These are phyloP conservation scores for Fusarium robinianum DNA, from an alignment of 2,329 filamentous ascomycete genomes.

Conservation along the genomic window DNA sequence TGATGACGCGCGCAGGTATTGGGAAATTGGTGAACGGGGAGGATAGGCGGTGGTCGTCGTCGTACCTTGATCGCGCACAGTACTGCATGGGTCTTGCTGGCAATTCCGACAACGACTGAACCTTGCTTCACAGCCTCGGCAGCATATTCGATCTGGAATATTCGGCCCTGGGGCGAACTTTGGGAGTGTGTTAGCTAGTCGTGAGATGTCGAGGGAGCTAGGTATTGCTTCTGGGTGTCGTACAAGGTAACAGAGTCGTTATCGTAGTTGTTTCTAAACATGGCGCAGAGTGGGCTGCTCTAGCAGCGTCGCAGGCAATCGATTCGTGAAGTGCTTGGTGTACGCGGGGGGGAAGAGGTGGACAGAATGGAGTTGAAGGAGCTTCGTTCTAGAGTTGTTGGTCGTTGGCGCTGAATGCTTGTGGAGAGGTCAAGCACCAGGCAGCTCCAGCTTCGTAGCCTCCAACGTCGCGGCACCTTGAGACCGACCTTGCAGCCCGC, in stretches of 20 bases:
- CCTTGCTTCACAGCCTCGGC: slow-evolving; percentile 99
- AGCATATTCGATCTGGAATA: slow-evolving; percentile 99
- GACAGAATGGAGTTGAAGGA: slow-evolving; percentile 21
- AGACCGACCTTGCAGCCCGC: no score
- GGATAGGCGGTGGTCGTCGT: slow-evolving; percentile 12
- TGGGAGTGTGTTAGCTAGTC: slow-evolving; percentile 23
- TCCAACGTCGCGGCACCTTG: no score
- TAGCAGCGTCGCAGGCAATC: slow-evolving; percentile 26
- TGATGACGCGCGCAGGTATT: slow-evolving; percentile 9
- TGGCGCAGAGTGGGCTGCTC: slow-evolving; percentile 47
- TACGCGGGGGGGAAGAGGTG: slow-evolving; percentile 13
- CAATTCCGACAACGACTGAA: slow-evolving; percentile 94
- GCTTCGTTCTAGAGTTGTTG: slow-evolving; percentile 26
- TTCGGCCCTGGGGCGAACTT: slow-evolving; percentile 97
- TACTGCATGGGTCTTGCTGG: slow-evolving; percentile 97
- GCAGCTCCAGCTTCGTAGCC: slow-evolving; percentile 47
- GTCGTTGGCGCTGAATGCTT: slow-evolving; percentile 25
- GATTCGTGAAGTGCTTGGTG: slow-evolving; percentile 9
- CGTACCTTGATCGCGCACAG: slow-evolving; percentile 93
- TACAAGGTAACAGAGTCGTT: slow-evolving; percentile 99
- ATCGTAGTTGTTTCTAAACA: slow-evolving; percentile 99
- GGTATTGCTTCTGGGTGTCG: slow-evolving; percentile 45
- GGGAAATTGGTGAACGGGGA: no score
- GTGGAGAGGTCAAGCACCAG: slow-evolving; percentile 35
- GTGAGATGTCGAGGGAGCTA: slow-evolving; percentile 11